Evolutionary conservation across 495 filamentous ascomycete genomes (phyloP).

Genomic region (Choiromyces venosus): DNA sequence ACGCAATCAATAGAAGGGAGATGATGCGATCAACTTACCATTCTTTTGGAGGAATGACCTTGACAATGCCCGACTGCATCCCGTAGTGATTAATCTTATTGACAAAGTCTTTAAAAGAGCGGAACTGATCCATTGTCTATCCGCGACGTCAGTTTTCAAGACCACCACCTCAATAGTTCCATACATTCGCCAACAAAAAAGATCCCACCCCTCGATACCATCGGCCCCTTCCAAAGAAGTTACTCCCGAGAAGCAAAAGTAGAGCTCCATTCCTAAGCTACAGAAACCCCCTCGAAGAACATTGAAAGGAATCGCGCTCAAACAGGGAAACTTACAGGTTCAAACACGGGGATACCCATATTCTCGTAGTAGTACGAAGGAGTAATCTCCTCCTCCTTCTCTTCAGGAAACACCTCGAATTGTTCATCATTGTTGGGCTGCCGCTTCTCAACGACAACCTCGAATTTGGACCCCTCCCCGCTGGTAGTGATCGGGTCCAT

Average conservation of each 20-base stretch:
- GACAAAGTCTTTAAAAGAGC: conserved; percentile 78
- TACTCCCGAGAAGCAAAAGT: conserved; percentile 6
- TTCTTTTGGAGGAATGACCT: conserved; percentile 89
- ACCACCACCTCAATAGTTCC: conserved; percentile 17
- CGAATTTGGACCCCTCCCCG: conserved; percentile 37
- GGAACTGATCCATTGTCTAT: conserved; percentile 85
- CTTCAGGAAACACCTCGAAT: conserved; percentile 42
- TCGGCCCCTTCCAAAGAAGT: conserved; percentile 24
- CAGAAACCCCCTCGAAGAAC: conserved; percentile 22
- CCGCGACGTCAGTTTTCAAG: conserved; percentile 30
- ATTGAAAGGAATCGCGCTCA: conserved; percentile 20
- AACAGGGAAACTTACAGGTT: conserved; percentile 58
- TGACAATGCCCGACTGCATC: conserved; percentile 94
- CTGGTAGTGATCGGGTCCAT: conserved; percentile 16
- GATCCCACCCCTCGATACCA: conserved; percentile 28
- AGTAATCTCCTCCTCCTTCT: conserved; percentile 58
- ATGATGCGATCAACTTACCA: conserved; percentile 57
- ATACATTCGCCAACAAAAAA: conserved; percentile 4
- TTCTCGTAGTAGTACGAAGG: conserved; percentile 83
- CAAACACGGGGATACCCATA: conserved; percentile 89
- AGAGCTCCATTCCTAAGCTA: conserved; percentile 9
- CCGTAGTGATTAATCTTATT: conserved; percentile 85
- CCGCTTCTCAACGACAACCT: conserved; percentile 40
- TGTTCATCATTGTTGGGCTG: conserved; percentile 47
- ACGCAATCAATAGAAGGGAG: conserved; percentile 9